These are phyloP conservation scores for Yamadazyma sp. DNA, from an alignment of 1,139 yeast genomes.

Conservation along the genomic window DNA sequence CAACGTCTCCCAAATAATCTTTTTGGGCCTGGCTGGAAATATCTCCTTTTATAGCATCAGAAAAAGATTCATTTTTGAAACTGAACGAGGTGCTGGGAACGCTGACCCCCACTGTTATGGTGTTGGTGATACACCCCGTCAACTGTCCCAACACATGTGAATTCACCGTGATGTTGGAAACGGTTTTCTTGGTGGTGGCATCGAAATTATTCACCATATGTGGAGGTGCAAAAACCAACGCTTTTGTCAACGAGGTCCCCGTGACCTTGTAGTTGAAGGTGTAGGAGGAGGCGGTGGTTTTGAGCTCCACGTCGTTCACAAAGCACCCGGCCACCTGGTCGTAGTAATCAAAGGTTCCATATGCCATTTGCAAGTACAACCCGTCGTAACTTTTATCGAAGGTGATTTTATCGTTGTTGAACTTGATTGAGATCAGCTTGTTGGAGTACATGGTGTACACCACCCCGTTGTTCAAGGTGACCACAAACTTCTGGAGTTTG, in stretches of 20 bases:
- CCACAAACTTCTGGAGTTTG: constrained; percentile 12
- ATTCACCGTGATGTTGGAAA: constrained; percentile 45
- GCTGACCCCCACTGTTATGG: constrained; percentile 44
- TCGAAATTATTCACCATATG: constrained; percentile 58
- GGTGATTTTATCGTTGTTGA: constrained; percentile 6
- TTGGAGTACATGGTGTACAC: constrained; percentile 49
- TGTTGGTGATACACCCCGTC: constrained; percentile 53
- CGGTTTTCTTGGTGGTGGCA: constrained; percentile 26
- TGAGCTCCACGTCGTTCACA: constrained; percentile 23
- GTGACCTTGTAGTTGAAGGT: constrained; percentile 45
- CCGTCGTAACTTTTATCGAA: constrained; percentile 39
- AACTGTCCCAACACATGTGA: constrained; percentile 63
- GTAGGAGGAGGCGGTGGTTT: constrained; percentile 39
- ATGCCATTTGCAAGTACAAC: constrained; percentile 55
- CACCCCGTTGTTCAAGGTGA: constrained; percentile 24
- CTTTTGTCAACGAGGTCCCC: constrained; percentile 47
- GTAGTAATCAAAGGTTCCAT: constrained; percentile 32
- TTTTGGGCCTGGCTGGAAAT: constrained; percentile 18
- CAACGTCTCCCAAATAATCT: constrained; percentile 52
- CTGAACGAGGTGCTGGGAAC: constrained; percentile 10
- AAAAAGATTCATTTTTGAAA: constrained; percentile 9
- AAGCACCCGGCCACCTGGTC: constrained; percentile 67
- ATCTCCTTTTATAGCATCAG: constrained; percentile 34
- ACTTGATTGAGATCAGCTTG: constrained; percentile 11
- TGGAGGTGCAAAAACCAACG: constrained; percentile 62